Evolutionary conservation across 192 early-diverging fungal genomes (phyloP).

Genomic region (Geranomyces michiganensis): DNA sequence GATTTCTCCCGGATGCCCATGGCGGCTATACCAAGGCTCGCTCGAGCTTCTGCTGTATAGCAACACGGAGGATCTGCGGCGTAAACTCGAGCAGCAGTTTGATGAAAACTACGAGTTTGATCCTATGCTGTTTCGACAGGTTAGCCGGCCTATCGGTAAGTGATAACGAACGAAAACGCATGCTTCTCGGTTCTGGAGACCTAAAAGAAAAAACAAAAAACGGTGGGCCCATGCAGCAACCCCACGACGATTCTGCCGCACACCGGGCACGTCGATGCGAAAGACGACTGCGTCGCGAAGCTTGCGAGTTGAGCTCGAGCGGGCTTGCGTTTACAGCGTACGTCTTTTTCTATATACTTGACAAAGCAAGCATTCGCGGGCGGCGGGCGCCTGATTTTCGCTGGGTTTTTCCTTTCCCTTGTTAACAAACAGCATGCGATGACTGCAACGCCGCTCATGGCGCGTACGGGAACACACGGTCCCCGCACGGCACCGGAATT

Average conservation of each 20-base stretch:
- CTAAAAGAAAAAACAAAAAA: no score
- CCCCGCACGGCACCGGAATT: background rate
- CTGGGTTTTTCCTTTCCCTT: no score
- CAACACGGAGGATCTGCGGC: conserved; percentile 22
- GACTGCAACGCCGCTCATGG: conserved; percentile 9
- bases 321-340: no score
- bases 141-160: conserved; percentile 6
- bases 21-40: conserved; percentile 17
- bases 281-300: conserved; percentile 19
- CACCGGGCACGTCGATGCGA: conserved; percentile 6
- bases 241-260: conserved; percentile 21
- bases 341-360: background rate
- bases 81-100: conserved; percentile 3
- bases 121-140: conserved; percentile 1
- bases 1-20: conserved; percentile 1
- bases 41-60: conserved; percentile 17
- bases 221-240: no score
- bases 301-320: background rate
- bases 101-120: conserved; percentile 27
- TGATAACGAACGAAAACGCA: no score
- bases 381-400: no score
- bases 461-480: background rate
- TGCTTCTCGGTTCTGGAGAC: no score
- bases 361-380: no score
- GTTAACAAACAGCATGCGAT: background rate